A percentile compares a stretch with the other conserved stretches of the same genome.
Conservation (phyloP, 2,329 filamentous ascomycete genomes). For the Didymella pinodella region DNA sequence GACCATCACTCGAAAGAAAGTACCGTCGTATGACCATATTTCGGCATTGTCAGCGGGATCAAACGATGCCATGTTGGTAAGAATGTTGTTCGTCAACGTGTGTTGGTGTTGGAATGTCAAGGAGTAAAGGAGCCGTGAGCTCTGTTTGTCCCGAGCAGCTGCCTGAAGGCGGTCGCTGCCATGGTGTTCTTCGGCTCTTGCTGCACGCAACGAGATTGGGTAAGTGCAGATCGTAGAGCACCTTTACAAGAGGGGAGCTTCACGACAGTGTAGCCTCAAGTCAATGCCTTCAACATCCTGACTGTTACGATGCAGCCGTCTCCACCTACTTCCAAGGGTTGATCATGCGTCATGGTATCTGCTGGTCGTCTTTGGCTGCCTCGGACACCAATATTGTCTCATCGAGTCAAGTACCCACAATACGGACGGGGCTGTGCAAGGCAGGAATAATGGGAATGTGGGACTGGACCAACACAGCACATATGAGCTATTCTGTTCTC, state of each 20-base stretch:
- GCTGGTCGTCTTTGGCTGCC: neutral
- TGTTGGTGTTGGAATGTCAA: neutral
- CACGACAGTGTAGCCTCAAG: neutral
- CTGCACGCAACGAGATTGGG: neutral
- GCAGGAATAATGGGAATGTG: conserved; percentile 13
- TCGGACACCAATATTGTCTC: conserved; percentile 5
- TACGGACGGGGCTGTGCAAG: conserved; percentile 12
- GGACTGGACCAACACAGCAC: conserved; percentile 1
- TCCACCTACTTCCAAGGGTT: neutral
- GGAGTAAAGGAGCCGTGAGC: neutral
- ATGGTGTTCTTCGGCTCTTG: neutral
- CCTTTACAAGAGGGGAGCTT: neutral
- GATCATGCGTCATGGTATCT: neutral
- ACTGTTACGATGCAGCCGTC: neutral
- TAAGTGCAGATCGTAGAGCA: neutral
- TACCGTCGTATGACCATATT: neutral
- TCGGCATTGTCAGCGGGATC: neutral
- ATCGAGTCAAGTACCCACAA: conserved; percentile 8
- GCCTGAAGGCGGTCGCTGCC: neutral
- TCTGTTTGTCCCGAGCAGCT: neutral
- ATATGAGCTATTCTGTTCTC: neutral
- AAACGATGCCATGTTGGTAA: neutral
- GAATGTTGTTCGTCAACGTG: neutral
- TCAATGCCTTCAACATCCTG: neutral
- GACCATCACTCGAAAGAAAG: neutral